Conservation (phyloP, 2,329 filamentous ascomycete species). For the Arthrobotrys pseudoclavata region DNA sequence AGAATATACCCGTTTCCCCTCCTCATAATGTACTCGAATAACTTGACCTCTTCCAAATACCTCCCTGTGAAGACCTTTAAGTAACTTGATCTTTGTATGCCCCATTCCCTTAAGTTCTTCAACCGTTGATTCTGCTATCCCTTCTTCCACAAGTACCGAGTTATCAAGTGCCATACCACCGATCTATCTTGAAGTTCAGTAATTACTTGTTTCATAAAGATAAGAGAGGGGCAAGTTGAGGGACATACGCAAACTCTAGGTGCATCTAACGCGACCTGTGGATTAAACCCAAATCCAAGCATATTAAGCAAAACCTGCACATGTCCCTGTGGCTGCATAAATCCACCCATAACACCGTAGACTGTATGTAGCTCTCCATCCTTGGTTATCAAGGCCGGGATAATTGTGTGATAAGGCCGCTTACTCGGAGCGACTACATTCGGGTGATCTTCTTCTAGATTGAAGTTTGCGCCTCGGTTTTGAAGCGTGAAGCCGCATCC, state of each 20-base stretch:
- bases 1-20: constrained; percentile 79
- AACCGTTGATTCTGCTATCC: constrained; percentile 78
- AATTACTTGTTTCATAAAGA: constrained; percentile 13
- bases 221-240: not conserved
- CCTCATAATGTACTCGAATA: constrained; percentile 80
- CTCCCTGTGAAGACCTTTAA: constrained; percentile 75
- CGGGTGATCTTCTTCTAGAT: constrained; percentile 77
- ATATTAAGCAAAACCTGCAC: constrained; percentile 93
- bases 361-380: constrained; percentile 67
- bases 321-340: constrained; percentile 98
- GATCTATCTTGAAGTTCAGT: constrained; percentile 66
- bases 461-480: constrained; percentile 91
- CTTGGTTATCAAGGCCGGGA: constrained; percentile 90
- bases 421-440: constrained; percentile 86
- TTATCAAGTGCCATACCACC: constrained; percentile 76
- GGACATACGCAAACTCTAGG: constrained; percentile 84
- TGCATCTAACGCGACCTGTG: constrained; percentile 90
- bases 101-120: constrained; percentile 78
- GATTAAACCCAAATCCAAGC: constrained; percentile 82
- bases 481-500: constrained; percentile 94
- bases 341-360: constrained; percentile 97
- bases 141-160: constrained; percentile 80
- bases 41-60: constrained; percentile 90
- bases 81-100: constrained; percentile 76
- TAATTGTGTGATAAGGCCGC: constrained; percentile 97